Conservation (phyloP, 805 yeast genomes). For the Yamadazyma paraphyllophila region DNA sequence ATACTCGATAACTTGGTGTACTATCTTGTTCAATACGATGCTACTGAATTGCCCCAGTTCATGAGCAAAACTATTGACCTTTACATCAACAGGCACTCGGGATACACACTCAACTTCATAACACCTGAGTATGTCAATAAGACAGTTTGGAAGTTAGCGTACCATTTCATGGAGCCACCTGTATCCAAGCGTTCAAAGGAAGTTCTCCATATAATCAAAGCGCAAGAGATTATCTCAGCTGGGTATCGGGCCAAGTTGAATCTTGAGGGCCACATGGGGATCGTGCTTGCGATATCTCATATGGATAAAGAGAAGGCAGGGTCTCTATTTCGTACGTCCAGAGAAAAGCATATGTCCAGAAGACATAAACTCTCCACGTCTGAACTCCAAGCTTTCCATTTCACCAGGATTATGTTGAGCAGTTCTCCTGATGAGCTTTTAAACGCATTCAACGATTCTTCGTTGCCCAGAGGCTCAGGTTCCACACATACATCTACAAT, state of each 20-base stretch:
- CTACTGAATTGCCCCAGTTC: conserved; percentile 19
- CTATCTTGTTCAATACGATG: conserved; percentile 25
- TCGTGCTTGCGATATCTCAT: conserved; percentile 27
- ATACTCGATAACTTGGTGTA: conserved; percentile 27
- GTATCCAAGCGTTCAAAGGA: conserved; percentile 3
- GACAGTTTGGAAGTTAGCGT: conserved; percentile 29
- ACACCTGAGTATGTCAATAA: conserved; percentile 22
- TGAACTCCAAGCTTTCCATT: conserved; percentile 22
- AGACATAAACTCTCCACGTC: conserved; percentile 23
- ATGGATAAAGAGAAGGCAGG: conserved; percentile 26
- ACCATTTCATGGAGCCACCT: conserved; percentile 12
- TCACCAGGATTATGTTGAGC: conserved; percentile 27
- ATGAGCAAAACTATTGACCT: conserved; percentile 17
- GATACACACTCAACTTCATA: conserved; percentile 20
- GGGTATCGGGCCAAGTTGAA: conserved; percentile 13
- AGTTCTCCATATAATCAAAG: conserved; percentile 16
- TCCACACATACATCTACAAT: conserved; percentile 21
- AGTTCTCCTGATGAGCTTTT: conserved; percentile 34
- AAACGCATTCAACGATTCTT: conserved; percentile 31
- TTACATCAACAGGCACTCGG: conserved; percentile 19
- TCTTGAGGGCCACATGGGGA: conserved; percentile 37
- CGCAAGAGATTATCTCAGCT: conserved; percentile 29
- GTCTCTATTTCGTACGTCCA: conserved; percentile 18
- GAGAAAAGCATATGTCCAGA: conserved; percentile 8
- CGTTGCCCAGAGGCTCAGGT: conserved; percentile 7